Base-by-base conservation (phyloP, 257 asterid genomes). In the Plantago ovata region DNA sequence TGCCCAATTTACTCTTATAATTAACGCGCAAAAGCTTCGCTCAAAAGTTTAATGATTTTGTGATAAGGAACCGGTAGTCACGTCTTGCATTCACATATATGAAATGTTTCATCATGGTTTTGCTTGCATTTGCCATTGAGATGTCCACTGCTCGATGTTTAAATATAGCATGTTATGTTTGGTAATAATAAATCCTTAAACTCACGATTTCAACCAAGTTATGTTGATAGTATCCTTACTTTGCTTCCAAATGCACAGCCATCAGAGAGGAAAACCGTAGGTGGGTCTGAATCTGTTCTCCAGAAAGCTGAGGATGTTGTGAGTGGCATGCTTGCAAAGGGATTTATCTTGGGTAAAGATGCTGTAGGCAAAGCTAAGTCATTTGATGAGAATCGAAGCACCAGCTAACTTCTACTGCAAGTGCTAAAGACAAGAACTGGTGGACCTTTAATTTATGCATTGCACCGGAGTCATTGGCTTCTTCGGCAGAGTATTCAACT, bases 231-330 rank as follows among this genome's bases (percentile, higher is more conserved):
- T 28, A 11, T 44, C 51, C 75, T 60, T 57, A 69, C 65, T 54
- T 53, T 20, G 38, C 63, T 32, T 62, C 70, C 39, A 56, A 63
- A 60, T 60, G 61, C 60, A 42, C 80, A 81, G 94, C 67, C 79
- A 56, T 61, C 69, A 6, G 84, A 63, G 38, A 68, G 50, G 45
- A 79, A 70, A 55, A 42, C 69, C 20, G 83, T 57, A 33, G 84
- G 69, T 16, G 77, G 87, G 42, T 54, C 72, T 42, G 93, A 70
- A 57, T 79, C 97, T 15, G 90, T 87, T 62, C 50, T 89, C 71
- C 87, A 78, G 44, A 90, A 84, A 70, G 94, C 97, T n/a, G 97
- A 89, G 76, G 97, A 89, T 20, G 97, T 86, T 1, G 94, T 84
- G 22, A 89, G 82, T 73, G 58, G 90, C 83, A 84, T 86, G 94